Conservation (phyloP, 345 rosid species). For the Pugionium dolabratum region DNA sequence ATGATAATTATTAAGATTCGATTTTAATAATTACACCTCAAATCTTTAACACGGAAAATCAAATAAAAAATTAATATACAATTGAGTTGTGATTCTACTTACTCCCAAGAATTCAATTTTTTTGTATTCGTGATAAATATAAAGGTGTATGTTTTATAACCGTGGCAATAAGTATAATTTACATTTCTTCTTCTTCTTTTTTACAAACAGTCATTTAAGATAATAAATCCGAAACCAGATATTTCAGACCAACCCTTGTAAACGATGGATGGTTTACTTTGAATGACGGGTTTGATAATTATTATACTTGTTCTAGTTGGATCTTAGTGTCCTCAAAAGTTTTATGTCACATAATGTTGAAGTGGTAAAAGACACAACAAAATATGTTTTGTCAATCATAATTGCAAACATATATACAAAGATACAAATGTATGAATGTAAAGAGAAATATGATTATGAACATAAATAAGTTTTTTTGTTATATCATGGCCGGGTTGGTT, state of each 20-base stretch:
- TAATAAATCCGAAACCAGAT: neutral
- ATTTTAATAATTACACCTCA: no score
- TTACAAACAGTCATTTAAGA: neutral
- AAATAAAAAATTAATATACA: no score
- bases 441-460: no score
- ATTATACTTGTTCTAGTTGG: constrained; percentile 27
- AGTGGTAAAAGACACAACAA: constrained; percentile 32
- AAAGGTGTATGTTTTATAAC: neutral
- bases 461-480: constrained; percentile 12
- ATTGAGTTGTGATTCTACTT: neutral
- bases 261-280: neutral
- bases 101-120: neutral
- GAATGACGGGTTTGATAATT: constrained; percentile 14
- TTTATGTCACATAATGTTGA: constrained; percentile 28
- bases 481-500: constrained; percentile 22
- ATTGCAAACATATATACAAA: neutral
- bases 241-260: constrained; percentile 7
- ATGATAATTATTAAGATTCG: no score
- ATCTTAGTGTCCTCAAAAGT: constrained; percentile 30
- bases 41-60: no score
- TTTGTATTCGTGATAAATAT: no score
- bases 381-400: constrained; percentile 18
- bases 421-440: neutral
- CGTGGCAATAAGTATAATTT: constrained; percentile 1
- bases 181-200: neutral